phyloP scores from a whole-genome alignment of 164 flowering plant species.

The Vitis riparia region DNA sequence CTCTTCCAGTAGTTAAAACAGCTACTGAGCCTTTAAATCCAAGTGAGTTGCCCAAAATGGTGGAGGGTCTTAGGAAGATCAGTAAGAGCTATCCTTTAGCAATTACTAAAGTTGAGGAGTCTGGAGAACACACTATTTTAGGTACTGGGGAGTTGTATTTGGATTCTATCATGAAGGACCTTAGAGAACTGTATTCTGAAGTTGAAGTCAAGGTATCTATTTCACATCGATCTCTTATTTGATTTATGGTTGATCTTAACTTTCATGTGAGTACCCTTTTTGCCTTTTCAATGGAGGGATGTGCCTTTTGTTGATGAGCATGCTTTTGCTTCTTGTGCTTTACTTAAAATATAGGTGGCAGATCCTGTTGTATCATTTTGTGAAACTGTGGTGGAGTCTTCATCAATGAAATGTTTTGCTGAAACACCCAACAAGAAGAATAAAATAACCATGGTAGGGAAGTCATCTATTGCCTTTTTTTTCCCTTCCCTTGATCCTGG shows the following conservation, averaged over 20 bases:
- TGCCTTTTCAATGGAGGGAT: not conserved
- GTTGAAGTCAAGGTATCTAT: constrained; percentile 90
- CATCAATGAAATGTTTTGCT: constrained; percentile 99
- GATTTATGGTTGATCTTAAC: not conserved
- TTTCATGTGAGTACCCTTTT: constrained; percentile 3
- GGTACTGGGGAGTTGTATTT: constrained; percentile 97
- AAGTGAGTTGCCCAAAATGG: constrained; percentile 99
- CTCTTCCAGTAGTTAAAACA: constrained; percentile 95
- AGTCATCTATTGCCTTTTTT: not conserved
- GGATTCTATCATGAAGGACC: constrained; percentile 98
- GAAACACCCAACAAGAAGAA: constrained; percentile 99
- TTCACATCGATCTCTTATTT: not conserved
- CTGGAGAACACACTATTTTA: constrained; percentile 97
- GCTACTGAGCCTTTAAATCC: constrained; percentile 99
- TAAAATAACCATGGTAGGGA: constrained; percentile 90
- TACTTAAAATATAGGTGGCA: constrained; percentile 65
- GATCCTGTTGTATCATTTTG: constrained; percentile 99
- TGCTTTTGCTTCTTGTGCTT: constrained; percentile 7
- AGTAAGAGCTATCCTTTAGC: constrained; percentile 98
- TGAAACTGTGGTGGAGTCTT: constrained; percentile 98
- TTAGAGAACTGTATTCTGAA: constrained; percentile 98
- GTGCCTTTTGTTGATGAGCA: not conserved
- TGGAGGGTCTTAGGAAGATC: constrained; percentile 97
- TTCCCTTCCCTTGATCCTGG: not conserved
- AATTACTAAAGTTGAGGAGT: constrained; percentile 96